Percentiles rank a stretch among this genome's conserved stretches.
Conservation (phyloP, 1,139 yeast species). For the Nakaseomyces uthaithaninus region DNA sequence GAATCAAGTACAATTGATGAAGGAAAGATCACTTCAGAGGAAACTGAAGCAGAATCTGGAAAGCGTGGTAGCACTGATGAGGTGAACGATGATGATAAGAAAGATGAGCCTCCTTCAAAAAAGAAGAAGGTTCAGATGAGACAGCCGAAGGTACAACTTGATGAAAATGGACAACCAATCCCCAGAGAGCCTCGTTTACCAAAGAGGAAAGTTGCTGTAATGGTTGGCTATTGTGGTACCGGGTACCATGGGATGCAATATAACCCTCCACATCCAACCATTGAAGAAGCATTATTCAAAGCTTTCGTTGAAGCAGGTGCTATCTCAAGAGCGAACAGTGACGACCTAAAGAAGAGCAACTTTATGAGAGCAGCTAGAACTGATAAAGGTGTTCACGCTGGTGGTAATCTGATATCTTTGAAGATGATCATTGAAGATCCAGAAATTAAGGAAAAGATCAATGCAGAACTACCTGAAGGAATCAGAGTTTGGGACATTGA, state of each 20-base stretch:
- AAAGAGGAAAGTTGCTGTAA: slow-evolving; percentile 69
- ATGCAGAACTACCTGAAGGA: slow-evolving; percentile 67
- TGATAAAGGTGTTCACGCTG: slow-evolving; percentile 98
- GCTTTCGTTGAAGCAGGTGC: slow-evolving; percentile 88
- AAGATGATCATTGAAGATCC: slow-evolving; percentile 84
- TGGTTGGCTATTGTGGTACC: slow-evolving; percentile 95
- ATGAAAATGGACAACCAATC: slow-evolving; percentile 54
- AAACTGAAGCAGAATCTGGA: slow-evolving; percentile 32
- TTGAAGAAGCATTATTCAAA: slow-evolving; percentile 82
- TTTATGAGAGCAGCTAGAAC: slow-evolving; percentile 95
- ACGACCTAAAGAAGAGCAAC: slow-evolving; percentile 79
- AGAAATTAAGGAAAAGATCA: slow-evolving; percentile 67
- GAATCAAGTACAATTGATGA: too few species aligned
- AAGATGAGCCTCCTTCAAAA: slow-evolving; percentile 24
- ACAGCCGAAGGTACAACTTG: slow-evolving; percentile 36
- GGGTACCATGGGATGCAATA: slow-evolving; percentile 97
- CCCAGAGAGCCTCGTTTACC: slow-evolving; percentile 36
- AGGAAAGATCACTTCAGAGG: not conserved
- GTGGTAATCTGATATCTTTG: slow-evolving; percentile 85
- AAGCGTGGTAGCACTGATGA: slow-evolving; percentile 18
- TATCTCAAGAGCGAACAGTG: slow-evolving; percentile 75
- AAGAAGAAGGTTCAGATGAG: slow-evolving; percentile 14
- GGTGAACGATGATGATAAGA: slow-evolving; percentile 30
- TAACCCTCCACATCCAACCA: slow-evolving; percentile 81
- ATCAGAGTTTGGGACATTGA: slow-evolving; percentile 90